Percentiles rank a stretch among this genome's conserved stretches.
Evolutionary conservation across 306 rosid genomes (phyloP).

Genomic region (Potentilla sterilis): DNA sequence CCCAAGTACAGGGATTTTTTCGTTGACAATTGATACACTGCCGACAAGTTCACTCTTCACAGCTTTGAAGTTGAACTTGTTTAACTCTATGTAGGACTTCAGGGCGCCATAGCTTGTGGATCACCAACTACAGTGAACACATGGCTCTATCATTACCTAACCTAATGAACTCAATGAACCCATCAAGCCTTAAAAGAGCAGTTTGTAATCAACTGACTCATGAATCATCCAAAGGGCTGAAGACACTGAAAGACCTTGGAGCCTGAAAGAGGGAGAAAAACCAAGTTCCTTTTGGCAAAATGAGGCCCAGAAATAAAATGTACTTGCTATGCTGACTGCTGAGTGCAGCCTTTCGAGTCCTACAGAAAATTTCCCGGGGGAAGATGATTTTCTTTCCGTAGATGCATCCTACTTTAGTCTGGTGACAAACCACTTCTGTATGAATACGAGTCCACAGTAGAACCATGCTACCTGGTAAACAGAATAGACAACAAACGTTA

Average conservation of each 20-base stretch:
- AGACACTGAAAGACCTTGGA: not conserved
- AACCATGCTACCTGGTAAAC: conserved; percentile 16
- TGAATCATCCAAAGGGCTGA: not conserved
- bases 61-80: not conserved
- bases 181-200: not conserved
- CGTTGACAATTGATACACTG: not conserved
- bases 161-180: not conserved
- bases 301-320: conserved; percentile 3
- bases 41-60: not conserved
- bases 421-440: not conserved
- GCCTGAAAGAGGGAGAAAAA: not conserved
- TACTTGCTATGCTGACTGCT: not conserved
- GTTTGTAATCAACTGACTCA: not conserved
- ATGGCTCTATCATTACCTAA: not conserved
- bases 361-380: not conserved
- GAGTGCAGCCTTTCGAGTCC: not conserved
- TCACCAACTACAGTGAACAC: not conserved
- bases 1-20: not conserved
- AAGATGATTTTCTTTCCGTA: not conserved
- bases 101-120: not conserved
- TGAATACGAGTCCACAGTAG: conserved; percentile 1
- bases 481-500: not conserved
- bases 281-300: not conserved
- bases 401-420: not conserved
- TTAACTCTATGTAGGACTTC: not conserved